Conservation (phyloP, 345 rosid species). For the Arabidopsis arenosa region DNA sequence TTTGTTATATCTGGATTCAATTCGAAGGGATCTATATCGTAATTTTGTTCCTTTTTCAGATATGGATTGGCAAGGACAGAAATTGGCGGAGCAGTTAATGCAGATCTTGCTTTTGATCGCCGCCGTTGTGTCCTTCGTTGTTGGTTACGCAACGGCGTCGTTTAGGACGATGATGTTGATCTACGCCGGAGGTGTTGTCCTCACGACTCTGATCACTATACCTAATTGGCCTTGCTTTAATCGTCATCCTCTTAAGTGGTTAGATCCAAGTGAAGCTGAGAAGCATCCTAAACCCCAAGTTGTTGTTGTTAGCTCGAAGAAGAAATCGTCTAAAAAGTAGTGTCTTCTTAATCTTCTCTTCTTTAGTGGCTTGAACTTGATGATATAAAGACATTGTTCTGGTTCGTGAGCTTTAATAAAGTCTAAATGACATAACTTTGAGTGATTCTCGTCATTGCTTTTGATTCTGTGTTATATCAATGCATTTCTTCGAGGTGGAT, state of each 20-base stretch:
- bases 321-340: slow-evolving; percentile 70
- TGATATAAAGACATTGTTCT: background rate
- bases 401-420: slow-evolving; percentile 5
- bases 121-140: slow-evolving; percentile 57
- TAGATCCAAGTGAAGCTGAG: slow-evolving; percentile 79
- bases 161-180: slow-evolving; percentile 75
- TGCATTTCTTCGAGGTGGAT: background rate
- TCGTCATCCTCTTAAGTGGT: slow-evolving; percentile 79
- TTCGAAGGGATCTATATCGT: slow-evolving; percentile 14
- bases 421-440: slow-evolving; percentile 5
- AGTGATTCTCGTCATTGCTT: slow-evolving; percentile 8
- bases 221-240: slow-evolving; percentile 96
- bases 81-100: slow-evolving; percentile 90
- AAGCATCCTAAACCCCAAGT: slow-evolving; percentile 79
- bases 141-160: slow-evolving; percentile 66
- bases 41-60: background rate
- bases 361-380: background rate
- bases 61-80: slow-evolving; percentile 99
- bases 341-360: slow-evolving; percentile 7
- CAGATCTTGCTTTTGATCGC: slow-evolving; percentile 75
- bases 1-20: background rate
- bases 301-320: slow-evolving; percentile 55
- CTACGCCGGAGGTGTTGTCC: slow-evolving; percentile 77
- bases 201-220: slow-evolving; percentile 71
- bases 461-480: background rate